Evolutionary conservation across 202 grass and related monocot genomes (phyloP).

Genomic region (Cymbopogon flexuosus): DNA sequence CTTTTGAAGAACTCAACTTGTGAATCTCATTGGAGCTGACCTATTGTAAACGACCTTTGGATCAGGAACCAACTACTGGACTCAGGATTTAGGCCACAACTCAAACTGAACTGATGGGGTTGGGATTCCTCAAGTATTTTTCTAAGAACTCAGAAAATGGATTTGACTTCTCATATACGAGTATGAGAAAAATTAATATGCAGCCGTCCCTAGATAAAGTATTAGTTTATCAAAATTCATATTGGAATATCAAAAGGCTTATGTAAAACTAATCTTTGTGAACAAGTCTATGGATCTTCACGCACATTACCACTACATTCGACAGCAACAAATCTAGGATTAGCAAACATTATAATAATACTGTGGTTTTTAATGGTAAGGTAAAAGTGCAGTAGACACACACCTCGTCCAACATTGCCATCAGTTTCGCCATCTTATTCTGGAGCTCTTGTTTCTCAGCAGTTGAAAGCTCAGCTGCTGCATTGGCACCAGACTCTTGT

Average conservation of each 20-base stretch:
- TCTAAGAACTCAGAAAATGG: slow-evolving; percentile 16
- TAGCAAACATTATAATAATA: neutral
- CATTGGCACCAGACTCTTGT: slow-evolving; percentile 52
- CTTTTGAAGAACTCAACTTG: slow-evolving; percentile 6
- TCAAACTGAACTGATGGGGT: slow-evolving; percentile 12
- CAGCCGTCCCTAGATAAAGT: slow-evolving; percentile 10
- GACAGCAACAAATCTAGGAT: neutral
- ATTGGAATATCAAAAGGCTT: neutral
- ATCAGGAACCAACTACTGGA: slow-evolving; percentile 25
- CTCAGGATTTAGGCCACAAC: slow-evolving; percentile 11
- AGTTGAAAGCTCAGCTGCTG: slow-evolving; percentile 52
- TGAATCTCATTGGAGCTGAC: slow-evolving; percentile 23
- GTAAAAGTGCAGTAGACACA: slow-evolving; percentile 8
- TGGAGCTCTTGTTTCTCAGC: slow-evolving; percentile 95
- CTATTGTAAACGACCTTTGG: slow-evolving; percentile 24
- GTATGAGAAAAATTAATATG: slow-evolving; percentile 8
- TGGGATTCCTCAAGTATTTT: slow-evolving; percentile 23
- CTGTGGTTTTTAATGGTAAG: slow-evolving; percentile 21
- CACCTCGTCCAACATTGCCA: slow-evolving; percentile 93
- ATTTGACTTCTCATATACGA: slow-evolving; percentile 30
- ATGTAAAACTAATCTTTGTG: slow-evolving; percentile 7
- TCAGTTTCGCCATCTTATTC: slow-evolving; percentile 79
- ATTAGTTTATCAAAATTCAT: slow-evolving; percentile 6
- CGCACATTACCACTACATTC: neutral
- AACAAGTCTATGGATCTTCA: neutral